Evolutionary conservation across 805 yeast genomes (phyloP).

Genomic region (Candida namnaoensis): DNA sequence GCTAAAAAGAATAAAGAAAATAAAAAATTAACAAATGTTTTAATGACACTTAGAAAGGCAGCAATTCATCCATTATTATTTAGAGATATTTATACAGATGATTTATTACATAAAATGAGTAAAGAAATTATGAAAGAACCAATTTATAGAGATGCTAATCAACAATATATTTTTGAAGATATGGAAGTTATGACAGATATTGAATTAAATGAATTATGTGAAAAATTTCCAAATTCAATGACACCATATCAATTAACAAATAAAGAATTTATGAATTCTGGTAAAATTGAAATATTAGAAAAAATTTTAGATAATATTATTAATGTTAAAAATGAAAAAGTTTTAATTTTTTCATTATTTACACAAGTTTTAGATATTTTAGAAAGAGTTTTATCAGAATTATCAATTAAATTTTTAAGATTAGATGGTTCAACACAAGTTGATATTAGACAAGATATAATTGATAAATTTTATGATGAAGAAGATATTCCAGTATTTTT

Average conservation of each 20-base stretch:
- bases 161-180: slow-evolving; percentile 76
- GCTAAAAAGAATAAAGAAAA: slow-evolving; percentile 7
- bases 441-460: slow-evolving; percentile 84
- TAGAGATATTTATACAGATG: slow-evolving; percentile 54
- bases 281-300: slow-evolving; percentile 57
- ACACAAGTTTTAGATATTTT: slow-evolving; percentile 88
- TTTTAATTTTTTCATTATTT: slow-evolving; percentile 82
- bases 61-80: slow-evolving; percentile 88
- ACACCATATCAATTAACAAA: slow-evolving; percentile 42
- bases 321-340: slow-evolving; percentile 43
- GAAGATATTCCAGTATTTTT: slow-evolving; percentile 76
- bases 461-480: slow-evolving; percentile 83
- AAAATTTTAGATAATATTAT: slow-evolving; percentile 52
- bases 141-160: slow-evolving; percentile 65
- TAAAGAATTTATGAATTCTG: slow-evolving; percentile 57
- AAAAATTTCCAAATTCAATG: slow-evolving; percentile 60
- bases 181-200: slow-evolving; percentile 93
- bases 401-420: slow-evolving; percentile 66
- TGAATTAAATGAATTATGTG: slow-evolving; percentile 72
- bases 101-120: slow-evolving; percentile 56
- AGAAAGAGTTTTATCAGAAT: slow-evolving; percentile 60
- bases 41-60: slow-evolving; percentile 89
- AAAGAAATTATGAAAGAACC: slow-evolving; percentile 74
- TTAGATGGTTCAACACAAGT: slow-evolving; percentile 93
- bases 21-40: slow-evolving; percentile 49